These are phyloP conservation scores for Mycena leptocephala DNA, from an alignment of 768 basidiomycete species.

Conservation along the genomic window DNA sequence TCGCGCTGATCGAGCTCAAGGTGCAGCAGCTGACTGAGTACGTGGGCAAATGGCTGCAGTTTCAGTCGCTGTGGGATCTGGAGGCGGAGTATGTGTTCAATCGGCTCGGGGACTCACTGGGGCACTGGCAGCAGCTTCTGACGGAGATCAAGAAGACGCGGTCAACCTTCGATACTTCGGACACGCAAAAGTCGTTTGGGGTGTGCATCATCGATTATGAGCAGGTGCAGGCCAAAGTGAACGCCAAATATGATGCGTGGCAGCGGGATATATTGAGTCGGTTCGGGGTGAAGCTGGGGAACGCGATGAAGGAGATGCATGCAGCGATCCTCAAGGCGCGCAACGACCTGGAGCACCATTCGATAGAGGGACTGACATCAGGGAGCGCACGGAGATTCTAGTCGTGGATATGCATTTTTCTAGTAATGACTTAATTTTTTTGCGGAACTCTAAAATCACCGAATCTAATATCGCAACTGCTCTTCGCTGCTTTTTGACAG, in stretches of 20 bases:
- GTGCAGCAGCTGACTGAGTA: conserved; percentile 91
- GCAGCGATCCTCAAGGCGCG: conserved; percentile 93
- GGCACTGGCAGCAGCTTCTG: conserved; percentile 95
- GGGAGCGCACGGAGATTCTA: conserved; percentile 68
- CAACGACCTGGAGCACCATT: conserved; percentile 96
- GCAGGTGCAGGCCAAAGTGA: conserved; percentile 97
- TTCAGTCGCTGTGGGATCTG: conserved; percentile 99
- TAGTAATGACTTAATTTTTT: conserved; percentile 4
- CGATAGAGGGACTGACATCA: conserved; percentile 91
- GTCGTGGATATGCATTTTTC: conserved; percentile 32
- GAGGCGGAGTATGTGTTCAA: conserved; percentile 98
- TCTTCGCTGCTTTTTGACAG: too few relatives aligned
- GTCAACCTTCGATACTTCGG: conserved; percentile 96
- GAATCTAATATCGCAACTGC: too few relatives aligned
- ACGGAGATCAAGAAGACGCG: conserved; percentile 98
- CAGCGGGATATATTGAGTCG: conserved; percentile 94
- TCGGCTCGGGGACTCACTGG: conserved; percentile 94
- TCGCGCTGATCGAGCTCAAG: conserved; percentile 90
- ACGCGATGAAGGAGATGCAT: conserved; percentile 98
- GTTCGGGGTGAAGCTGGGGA: conserved; percentile 94
- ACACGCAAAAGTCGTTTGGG: conserved; percentile 93
- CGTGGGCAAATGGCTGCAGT: conserved; percentile 98
- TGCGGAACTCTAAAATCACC: too few relatives aligned
- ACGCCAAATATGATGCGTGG: conserved; percentile 99
- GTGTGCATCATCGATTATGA: conserved; percentile 98